Evolutionary conservation across 2,329 filamentous ascomycete genomes (phyloP).

Genomic region (Xylariaceae sp.): DNA sequence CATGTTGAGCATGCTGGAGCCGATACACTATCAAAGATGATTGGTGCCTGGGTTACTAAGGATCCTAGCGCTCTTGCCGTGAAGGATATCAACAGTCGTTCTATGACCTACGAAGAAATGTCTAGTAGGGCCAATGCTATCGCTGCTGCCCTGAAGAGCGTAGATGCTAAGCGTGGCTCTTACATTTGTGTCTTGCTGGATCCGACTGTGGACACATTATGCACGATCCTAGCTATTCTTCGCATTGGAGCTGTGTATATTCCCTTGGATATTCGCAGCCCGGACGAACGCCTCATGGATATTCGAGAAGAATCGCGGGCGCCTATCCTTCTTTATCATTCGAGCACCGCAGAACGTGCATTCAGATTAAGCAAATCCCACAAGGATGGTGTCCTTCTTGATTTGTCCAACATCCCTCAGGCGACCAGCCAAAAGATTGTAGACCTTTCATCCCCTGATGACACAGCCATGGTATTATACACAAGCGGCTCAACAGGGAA

Average conservation of each 20-base stretch:
- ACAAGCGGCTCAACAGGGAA: slow-evolving; percentile 37
- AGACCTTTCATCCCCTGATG: neutral
- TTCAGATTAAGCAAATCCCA: neutral
- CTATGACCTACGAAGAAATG: slow-evolving; percentile 39
- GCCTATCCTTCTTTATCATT: slow-evolving; percentile 27
- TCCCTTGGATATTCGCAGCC: slow-evolving; percentile 43
- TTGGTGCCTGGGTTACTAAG: neutral
- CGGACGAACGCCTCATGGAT: slow-evolving; percentile 3
- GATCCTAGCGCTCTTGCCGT: neutral
- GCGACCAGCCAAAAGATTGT: neutral
- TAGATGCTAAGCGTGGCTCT: neutral
- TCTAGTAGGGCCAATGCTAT: slow-evolving; percentile 37
- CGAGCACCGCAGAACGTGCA: slow-evolving; percentile 5
- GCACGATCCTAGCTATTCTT: slow-evolving; percentile 45
- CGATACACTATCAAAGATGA: neutral
- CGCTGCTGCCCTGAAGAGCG: slow-evolving; percentile 30
- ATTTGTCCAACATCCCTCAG: neutral
- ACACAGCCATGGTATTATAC: slow-evolving; percentile 38
- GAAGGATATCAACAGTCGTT: neutral
- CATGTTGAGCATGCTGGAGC: neutral
- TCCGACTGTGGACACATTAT: slow-evolving; percentile 36
- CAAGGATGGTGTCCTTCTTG: neutral
- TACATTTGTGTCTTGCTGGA: slow-evolving; percentile 4
- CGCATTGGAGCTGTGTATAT: slow-evolving; percentile 43
- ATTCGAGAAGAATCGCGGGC: too few relatives aligned